These are phyloP conservation scores for Immersiporthe knoxdaviesiana DNA, from an alignment of 2,329 filamentous ascomycete species.

Conservation along the genomic window DNA sequence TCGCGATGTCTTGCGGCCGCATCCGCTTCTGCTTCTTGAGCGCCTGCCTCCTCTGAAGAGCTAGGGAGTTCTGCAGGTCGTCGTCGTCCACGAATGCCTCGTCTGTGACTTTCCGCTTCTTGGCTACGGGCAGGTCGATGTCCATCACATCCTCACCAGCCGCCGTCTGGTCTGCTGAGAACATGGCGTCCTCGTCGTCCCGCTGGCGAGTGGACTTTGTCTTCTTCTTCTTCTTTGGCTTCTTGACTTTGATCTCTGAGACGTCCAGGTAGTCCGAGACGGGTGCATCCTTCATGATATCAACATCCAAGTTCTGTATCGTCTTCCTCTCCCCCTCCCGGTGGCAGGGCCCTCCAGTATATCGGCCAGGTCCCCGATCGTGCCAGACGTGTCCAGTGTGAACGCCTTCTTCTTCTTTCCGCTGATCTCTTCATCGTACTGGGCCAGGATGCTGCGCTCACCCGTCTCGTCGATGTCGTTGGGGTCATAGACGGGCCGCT, in stretches of 20 bases:
- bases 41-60: conserved; percentile 78
- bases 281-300: conserved; percentile 64
- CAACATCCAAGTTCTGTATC: conserved; percentile 74
- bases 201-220: conserved; percentile 75
- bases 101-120: conserved; percentile 68
- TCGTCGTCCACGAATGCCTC: conserved; percentile 85
- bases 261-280: conserved; percentile 87
- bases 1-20: conserved; percentile 84
- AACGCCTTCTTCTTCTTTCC: conserved; percentile 89
- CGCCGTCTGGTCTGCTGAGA: conserved; percentile 46
- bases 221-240: conserved; percentile 92
- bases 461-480: conserved; percentile 70
- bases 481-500: conserved; percentile 85
- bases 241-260: conserved; percentile 89
- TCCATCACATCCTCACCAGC: conserved; percentile 68
- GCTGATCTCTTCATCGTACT: conserved; percentile 94
- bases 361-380: conserved; percentile 65
- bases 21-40: conserved; percentile 91
- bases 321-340: conserved; percentile 62
- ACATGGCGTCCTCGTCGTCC: conserved; percentile 63
- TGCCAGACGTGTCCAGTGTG: conserved; percentile 79
- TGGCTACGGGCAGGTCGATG: conserved; percentile 58
- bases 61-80: conserved; percentile 83
- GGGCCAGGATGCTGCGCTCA: conserved; percentile 72
- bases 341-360: conserved; percentile 50